These are phyloP conservation scores for Yarrowia keelungensis DNA, from an alignment of 805 yeast genomes.

Conservation along the genomic window DNA sequence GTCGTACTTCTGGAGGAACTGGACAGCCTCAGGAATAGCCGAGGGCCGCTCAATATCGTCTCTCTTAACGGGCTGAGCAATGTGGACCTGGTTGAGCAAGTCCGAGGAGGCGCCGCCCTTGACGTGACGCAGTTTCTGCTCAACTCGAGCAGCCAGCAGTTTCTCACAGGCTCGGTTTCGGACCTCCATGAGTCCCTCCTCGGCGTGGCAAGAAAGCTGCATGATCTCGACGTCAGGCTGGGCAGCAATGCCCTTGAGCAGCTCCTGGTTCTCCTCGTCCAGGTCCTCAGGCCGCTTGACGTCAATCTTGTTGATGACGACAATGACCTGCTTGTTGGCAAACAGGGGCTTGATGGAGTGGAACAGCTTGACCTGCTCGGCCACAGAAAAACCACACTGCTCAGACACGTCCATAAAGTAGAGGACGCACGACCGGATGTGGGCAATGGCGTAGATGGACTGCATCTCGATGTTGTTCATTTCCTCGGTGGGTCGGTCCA, in stretches of 20 bases:
- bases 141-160: conserved; percentile 91
- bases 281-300: conserved; percentile 85
- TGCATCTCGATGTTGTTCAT: conserved; percentile 99
- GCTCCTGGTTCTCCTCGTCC: conserved; percentile 72
- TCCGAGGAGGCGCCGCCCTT: conserved; percentile 88
- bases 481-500: conserved; percentile 98
- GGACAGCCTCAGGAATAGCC: conserved; percentile 76
- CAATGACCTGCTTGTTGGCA: conserved; percentile 94
- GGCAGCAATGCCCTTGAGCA: conserved; percentile 65
- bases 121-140: conserved; percentile 72
- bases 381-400: conserved; percentile 98
- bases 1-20: conserved; percentile 69
- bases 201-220: conserved; percentile 91
- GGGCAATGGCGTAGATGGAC: conserved; percentile 98
- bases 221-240: conserved; percentile 75
- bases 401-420: conserved; percentile 98
- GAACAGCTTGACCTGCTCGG: conserved; percentile 96
- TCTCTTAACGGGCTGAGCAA: conserved; percentile 85
- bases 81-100: conserved; percentile 94
- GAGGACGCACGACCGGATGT: conserved; percentile 92
- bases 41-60: conserved; percentile 82
- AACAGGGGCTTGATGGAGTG: conserved; percentile 96
- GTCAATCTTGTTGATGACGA: conserved; percentile 95
- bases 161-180: conserved; percentile 98
- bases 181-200: conserved; percentile 93